These are phyloP conservation scores for Pythium brachiatum DNA, from an alignment of 352 stramenopile species.

Conservation along the genomic window DNA sequence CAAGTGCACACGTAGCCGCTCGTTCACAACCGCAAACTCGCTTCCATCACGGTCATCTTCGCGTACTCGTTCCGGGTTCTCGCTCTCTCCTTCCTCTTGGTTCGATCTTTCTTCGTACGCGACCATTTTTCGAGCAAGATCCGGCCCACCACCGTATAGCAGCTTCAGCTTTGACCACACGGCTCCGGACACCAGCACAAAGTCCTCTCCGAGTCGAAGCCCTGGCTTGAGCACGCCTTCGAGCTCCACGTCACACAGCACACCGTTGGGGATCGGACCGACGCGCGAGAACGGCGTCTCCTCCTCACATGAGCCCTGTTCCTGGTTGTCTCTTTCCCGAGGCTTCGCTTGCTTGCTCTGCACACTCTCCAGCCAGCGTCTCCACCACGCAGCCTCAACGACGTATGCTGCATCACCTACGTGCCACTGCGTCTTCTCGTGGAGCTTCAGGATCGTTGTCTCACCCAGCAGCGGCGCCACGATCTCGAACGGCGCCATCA, in stretches of 20 bases:
- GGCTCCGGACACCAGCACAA: slow-evolving; percentile 37
- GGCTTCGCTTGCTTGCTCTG: not conserved
- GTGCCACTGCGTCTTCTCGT: slow-evolving; percentile 37
- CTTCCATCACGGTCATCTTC: not conserved
- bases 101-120: not conserved
- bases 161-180: slow-evolving; percentile 56
- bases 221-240: slow-evolving; percentile 32
- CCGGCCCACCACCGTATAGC: slow-evolving; percentile 54
- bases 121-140: slow-evolving; percentile 51
- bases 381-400: slow-evolving; percentile 55
- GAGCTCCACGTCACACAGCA: slow-evolving; percentile 36
- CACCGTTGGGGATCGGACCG: slow-evolving; percentile 18
- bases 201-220: slow-evolving; percentile 38
- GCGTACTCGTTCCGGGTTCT: not conserved
- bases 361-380: slow-evolving; percentile 36
- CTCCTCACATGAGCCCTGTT: not conserved
- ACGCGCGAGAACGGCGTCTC: not conserved
- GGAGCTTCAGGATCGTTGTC: slow-evolving; percentile 33
- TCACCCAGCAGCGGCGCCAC: slow-evolving; percentile 45
- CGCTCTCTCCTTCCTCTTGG: not conserved
- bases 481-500: slow-evolving; percentile 61
- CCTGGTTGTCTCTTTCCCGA: not conserved
- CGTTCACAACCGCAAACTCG: slow-evolving; percentile 7
- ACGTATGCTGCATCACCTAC: slow-evolving; percentile 50
- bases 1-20: slow-evolving; percentile 35